A percentile compares a stretch with the other conserved stretches of the same genome.
phyloP scores from a whole-genome alignment of 2,329 filamentous ascomycete species.

The Rhinocladiella mackenziei region DNA sequence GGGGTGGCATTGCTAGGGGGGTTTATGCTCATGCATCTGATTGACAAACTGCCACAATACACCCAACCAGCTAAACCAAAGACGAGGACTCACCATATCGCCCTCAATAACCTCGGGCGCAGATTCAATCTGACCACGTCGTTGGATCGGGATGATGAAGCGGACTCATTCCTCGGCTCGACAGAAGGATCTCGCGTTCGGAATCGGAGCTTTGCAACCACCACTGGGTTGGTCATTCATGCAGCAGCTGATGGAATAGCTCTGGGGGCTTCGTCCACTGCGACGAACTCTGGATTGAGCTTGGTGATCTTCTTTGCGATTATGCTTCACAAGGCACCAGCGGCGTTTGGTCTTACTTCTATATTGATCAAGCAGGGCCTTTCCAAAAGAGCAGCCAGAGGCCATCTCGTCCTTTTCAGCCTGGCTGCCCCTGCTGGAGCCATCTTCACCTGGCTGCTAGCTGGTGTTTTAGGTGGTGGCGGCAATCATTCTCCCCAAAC shows the following conservation, averaged over 20 bases:
- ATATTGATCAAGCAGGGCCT: conserved; percentile 86
- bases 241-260: conserved; percentile 93
- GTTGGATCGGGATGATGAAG: conserved; percentile 38
- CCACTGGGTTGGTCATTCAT: conserved; percentile 91
- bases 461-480: conserved; percentile 62
- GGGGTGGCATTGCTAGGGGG: conserved; percentile 82
- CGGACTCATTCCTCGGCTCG: conserved; percentile 49
- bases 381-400: conserved; percentile 76
- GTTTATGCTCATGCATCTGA: conserved; percentile 94
- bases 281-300: conserved; percentile 68
- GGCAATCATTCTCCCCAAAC: conserved; percentile 53
- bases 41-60: conserved; percentile 78
- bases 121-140: conserved; percentile 46
- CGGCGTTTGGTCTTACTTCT: conserved; percentile 89
- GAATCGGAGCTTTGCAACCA: conserved; percentile 70
- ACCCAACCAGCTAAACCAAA: conserved; percentile 61
- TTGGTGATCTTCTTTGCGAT: conserved; percentile 94
- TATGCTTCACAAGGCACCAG: conserved; percentile 95
- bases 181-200: conserved; percentile 48
- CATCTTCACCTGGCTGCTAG: conserved; percentile 73
- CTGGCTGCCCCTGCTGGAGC: conserved; percentile 85
- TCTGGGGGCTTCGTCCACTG: conserved; percentile 81
- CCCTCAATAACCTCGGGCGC: conserved; percentile 71
- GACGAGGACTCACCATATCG: conserved; percentile 76
- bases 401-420: conserved; percentile 86